Evolutionary conservation across 2,329 filamentous ascomycete species (phyloP).

Genomic region (Pseudogymnoascus sp.): DNA sequence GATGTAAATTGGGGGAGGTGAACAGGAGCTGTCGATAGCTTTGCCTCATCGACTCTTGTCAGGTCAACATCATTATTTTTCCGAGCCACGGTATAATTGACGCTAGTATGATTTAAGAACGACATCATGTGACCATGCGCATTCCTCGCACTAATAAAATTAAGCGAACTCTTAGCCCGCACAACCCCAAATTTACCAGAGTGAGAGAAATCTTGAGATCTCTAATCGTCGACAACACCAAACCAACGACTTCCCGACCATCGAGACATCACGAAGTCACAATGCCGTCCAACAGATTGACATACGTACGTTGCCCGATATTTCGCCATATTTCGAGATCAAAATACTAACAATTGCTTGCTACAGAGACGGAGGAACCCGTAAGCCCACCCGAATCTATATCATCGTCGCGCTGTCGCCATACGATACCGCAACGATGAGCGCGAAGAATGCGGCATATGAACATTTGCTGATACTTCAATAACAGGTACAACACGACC

Average conservation of each 20-base stretch:
- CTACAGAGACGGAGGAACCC: slow-evolving; percentile 62
- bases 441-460: slow-evolving; percentile 2
- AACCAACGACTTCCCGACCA: slow-evolving; percentile 31
- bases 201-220: slow-evolving; percentile 10
- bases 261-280: slow-evolving; percentile 34
- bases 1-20: neutral
- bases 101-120: neutral
- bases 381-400: slow-evolving; percentile 46
- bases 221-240: slow-evolving; percentile 29
- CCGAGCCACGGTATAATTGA: slow-evolving; percentile 2
- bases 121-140: neutral
- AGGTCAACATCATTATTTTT: slow-evolving; percentile 11
- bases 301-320: slow-evolving; percentile 20
- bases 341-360: slow-evolving; percentile 10
- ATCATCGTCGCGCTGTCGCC: neutral
- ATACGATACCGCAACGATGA: neutral
- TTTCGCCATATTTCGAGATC: neutral
- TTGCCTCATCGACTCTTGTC: slow-evolving; percentile 7
- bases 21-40: slow-evolving; percentile 4
- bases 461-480: slow-evolving; percentile 5
- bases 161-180: slow-evolving; percentile 25
- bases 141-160: slow-evolving; percentile 3
- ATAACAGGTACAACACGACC: slow-evolving; percentile 84
- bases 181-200: slow-evolving; percentile 32
- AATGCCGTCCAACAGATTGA: slow-evolving; percentile 46